Evolutionary conservation across 176 grass and related monocot genomes (phyloP), one percentile per base, ranked within the genome.

Genomic region (Metroxylon sagu): DNA sequence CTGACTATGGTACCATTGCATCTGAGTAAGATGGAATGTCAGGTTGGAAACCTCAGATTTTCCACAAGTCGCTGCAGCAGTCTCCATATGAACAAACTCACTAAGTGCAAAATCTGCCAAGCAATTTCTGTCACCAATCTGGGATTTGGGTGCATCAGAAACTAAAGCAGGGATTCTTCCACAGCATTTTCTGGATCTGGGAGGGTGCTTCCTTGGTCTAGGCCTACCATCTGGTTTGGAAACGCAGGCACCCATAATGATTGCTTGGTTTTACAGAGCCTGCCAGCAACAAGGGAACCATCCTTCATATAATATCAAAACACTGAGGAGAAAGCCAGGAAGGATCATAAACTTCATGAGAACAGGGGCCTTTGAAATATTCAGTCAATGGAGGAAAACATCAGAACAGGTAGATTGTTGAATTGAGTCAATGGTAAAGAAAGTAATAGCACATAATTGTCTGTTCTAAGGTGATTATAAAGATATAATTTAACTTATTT

Each of bases 1-100:
- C 87, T 91, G 78, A 72, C 73, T 88, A 56, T 91, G 87, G 53
- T 88, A 79, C 87, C 93, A 92, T 59, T 88, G 80, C 81, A 92
- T 82, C 67, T 98, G 84, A 5, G 79, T 92, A 14, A 84, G 75
- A 50, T 92, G 87, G 80, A 85, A 78, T 21, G 69, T 98, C 69
- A 80, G 61, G 64, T 85, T 88, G 29, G 78, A 68, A 48, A 70
- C 79, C 71, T 85, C 78, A 0, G 64, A 53, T 53, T 91, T 98
- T 55, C 76, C 54, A 23, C 43, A 30, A 56, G 76, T 78, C 1
- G 74, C 65, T 4, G 73, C 25, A 48, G 66, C 74, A 4, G 80
- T 79, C 74, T 95, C 90, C 5, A 87, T 50, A n/a, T 78, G 87
- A 52, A 88, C 78, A 53, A 88, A 83, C 61, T 82, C 78, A 28